Percentiles rank a stretch among this genome's conserved stretches.
These are phyloP conservation scores for Parastagonospora avenae DNA, from an alignment of 2,329 filamentous ascomycete species.

Conservation along the genomic window DNA sequence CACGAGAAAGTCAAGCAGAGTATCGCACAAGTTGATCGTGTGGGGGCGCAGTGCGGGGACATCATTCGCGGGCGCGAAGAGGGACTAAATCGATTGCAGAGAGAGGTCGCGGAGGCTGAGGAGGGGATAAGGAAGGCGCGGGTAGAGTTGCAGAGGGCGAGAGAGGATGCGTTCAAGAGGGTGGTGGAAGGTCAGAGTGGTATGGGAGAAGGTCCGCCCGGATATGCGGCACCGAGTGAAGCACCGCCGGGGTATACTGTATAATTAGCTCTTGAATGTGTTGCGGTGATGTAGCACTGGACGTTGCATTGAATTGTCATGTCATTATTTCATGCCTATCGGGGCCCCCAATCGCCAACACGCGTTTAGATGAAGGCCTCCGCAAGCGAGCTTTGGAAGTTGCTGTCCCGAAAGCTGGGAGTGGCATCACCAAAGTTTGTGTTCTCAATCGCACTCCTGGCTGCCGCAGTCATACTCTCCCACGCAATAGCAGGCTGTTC, in stretches of 20 bases:
- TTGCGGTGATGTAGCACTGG: not conserved
- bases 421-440: slow-evolving; percentile 55
- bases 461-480: slow-evolving; percentile 52
- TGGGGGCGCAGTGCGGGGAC: slow-evolving; percentile 32
- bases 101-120: slow-evolving; percentile 38
- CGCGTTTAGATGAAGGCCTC: slow-evolving; percentile 22
- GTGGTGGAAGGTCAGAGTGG: slow-evolving; percentile 20
- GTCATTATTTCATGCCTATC: not conserved
- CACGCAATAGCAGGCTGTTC: slow-evolving; percentile 56
- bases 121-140: slow-evolving; percentile 35
- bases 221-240: not conserved
- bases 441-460: slow-evolving; percentile 50
- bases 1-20: slow-evolving; percentile 58
- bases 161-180: slow-evolving; percentile 51
- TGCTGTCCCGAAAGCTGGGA: slow-evolving; percentile 55
- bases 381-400: slow-evolving; percentile 54
- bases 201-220: not conserved
- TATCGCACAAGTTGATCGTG: slow-evolving; percentile 36
- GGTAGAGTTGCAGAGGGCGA: slow-evolving; percentile 51
- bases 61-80: slow-evolving; percentile 43
- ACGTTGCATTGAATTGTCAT: not conserved
- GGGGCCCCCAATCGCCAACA: not conserved
- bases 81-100: slow-evolving; percentile 23
- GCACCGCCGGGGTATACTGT: slow-evolving; percentile 6
- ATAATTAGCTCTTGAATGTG: not conserved